phyloP scores from a whole-genome alignment of 2,329 filamentous ascomycete species.

The Colletotrichum theobromicola region DNA sequence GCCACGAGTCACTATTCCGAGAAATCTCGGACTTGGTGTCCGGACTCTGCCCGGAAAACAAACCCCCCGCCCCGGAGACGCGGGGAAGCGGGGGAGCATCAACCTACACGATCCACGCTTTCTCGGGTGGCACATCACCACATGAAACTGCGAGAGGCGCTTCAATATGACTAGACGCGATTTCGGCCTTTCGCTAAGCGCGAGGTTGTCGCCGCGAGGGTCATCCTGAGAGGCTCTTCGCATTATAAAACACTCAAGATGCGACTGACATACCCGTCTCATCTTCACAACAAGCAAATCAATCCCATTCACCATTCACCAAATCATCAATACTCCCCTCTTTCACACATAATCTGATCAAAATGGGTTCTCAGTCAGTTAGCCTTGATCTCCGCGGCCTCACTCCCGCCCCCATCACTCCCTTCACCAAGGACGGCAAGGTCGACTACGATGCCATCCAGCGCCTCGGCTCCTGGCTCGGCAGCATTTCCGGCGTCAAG shows the following conservation, averaged over 20 bases:
- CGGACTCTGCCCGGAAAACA: slow-evolving; percentile 6
- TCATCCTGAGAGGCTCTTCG: not conserved
- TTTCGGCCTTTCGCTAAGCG: slow-evolving; percentile 1
- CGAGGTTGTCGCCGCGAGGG: not conserved
- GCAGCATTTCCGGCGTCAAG: slow-evolving; percentile 55
- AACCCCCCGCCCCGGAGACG: not conserved
- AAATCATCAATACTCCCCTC: not conserved
- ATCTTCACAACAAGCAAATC: not conserved
- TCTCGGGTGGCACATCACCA: not conserved
- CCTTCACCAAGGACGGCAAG: slow-evolving; percentile 51
- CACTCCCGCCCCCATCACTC: slow-evolving; percentile 55
- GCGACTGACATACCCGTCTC: not conserved
- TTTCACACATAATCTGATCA: not conserved
- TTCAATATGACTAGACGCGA: not conserved
- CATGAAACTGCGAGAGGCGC: not conserved
- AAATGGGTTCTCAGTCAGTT: slow-evolving; percentile 28
- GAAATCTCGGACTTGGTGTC: not conserved
- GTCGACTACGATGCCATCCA: slow-evolving; percentile 59
- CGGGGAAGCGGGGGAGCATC: not conserved
- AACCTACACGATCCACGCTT: not conserved
- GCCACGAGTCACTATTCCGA: not conserved
- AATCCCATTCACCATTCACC: not conserved
- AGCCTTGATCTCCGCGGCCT: slow-evolving; percentile 52
- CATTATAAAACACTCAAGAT: slow-evolving; percentile 1
- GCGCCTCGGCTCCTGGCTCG: slow-evolving; percentile 57